phyloP scores from a whole-genome alignment of 306 rosid species.

The Boehmeria nivea region DNA sequence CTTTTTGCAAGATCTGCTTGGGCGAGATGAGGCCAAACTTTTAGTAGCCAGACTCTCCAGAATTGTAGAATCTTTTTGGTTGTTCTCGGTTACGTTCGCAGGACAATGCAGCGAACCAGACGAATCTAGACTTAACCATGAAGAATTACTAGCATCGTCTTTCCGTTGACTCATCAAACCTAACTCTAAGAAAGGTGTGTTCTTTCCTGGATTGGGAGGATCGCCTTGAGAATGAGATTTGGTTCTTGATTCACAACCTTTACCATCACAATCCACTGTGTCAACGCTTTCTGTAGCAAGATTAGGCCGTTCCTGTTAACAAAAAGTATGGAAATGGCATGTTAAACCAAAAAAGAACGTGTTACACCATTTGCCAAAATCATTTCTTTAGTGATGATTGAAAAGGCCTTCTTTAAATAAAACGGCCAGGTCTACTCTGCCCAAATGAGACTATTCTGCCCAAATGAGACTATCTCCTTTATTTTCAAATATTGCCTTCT shows the following conservation, averaged over 20 bases:
- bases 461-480: no score
- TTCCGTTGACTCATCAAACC: slow-evolving; percentile 36
- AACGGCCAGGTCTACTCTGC: no score
- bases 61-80: slow-evolving; percentile 14
- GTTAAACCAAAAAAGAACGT: background rate
- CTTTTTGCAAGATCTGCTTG: slow-evolving; percentile 32
- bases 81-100: slow-evolving; percentile 10
- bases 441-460: no score
- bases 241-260: no score
- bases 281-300: slow-evolving; percentile 6
- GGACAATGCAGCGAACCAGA: no score
- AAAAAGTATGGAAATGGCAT: slow-evolving; percentile 10
- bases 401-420: no score
- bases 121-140: slow-evolving; percentile 72
- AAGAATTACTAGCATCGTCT: slow-evolving; percentile 42
- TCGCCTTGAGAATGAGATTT: slow-evolving; percentile 29
- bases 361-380: no score
- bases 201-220: slow-evolving; percentile 27
- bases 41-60: slow-evolving; percentile 22
- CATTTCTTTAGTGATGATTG: no score
- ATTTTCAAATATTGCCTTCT: no score
- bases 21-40: slow-evolving; percentile 26
- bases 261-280: no score
- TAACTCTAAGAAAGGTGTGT: slow-evolving; percentile 33
- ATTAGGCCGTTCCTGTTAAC: slow-evolving; percentile 44